These are phyloP conservation scores for Melampsora americana DNA, from an alignment of 1,284 basidiomycete genomes.

Conservation along the genomic window DNA sequence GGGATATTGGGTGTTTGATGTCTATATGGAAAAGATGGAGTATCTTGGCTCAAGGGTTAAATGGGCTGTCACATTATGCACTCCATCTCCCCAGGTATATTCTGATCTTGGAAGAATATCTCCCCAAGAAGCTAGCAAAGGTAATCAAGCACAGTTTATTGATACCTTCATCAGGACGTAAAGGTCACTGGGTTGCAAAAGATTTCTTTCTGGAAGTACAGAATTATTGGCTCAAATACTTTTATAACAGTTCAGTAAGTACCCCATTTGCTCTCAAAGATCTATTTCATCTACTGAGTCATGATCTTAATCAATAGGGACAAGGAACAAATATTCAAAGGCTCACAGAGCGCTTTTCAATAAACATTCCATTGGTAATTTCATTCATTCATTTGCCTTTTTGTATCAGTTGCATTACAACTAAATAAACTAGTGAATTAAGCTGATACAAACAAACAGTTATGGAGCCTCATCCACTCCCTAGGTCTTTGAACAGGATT, in stretches of 20 bases:
- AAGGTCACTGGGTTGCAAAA: conserved; percentile 7
- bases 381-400: too few relatives aligned
- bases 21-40: too few relatives aligned
- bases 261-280: neutral
- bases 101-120: neutral
- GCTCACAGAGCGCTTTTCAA: neutral
- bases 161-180: neutral
- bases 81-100: neutral
- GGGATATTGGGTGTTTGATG: too few relatives aligned
- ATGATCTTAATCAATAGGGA: neutral
- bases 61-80: conserved; percentile 9
- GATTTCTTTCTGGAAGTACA: conserved; percentile 4
- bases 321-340: neutral
- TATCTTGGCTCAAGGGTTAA: neutral
- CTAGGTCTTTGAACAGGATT: too few relatives aligned
- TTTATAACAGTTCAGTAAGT: neutral
- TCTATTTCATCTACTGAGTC: neutral
- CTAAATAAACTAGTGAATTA: too few relatives aligned
- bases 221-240: conserved; percentile 20
- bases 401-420: too few relatives aligned
- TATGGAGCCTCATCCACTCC: too few relatives aligned
- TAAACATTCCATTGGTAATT: conserved; percentile 5
- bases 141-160: conserved; percentile 7
- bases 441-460: too few relatives aligned
- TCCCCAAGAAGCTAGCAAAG: neutral